Percentiles rank a stretch among this genome's conserved stretches.
Conservation (phyloP, 1,139 yeast species). For the Lodderomyces jiufengensis region DNA sequence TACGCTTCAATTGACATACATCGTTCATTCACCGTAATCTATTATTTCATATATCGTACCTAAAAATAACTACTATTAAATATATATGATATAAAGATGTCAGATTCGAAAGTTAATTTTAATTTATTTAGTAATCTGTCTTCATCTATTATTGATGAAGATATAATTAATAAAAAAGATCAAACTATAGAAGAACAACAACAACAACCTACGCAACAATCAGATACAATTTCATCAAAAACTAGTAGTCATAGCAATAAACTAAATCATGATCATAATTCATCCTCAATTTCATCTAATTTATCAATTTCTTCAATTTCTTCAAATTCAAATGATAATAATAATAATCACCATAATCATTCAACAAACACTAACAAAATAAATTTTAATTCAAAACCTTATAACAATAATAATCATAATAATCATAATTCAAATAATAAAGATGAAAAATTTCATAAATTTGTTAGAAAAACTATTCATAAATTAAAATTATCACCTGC, state of each 20-base stretch:
- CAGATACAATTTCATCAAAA: not conserved
- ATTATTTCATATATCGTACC: too few species aligned
- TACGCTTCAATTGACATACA: too few species aligned
- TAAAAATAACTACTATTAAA: too few species aligned
- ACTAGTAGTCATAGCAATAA: not conserved
- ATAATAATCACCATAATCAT: not conserved
- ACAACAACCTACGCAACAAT: not conserved
- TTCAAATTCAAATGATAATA: not conserved
- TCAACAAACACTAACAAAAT: constrained; percentile 1
- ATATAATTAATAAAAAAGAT: not conserved
- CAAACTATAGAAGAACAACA: too few species aligned
- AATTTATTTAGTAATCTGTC: constrained; percentile 11
- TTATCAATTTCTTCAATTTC: not conserved
- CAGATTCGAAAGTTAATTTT: constrained; percentile 6
- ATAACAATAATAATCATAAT: not conserved
- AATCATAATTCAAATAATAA: constrained; percentile 2
- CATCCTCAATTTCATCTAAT: constrained; percentile 1
- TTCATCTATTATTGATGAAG: constrained; percentile 7
- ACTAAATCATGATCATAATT: not conserved
- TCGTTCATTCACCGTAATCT: too few species aligned
- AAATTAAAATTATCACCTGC: constrained; percentile 12
- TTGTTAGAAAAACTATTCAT: constrained; percentile 11
- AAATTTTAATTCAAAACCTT: not conserved
- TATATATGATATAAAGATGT: constrained; percentile 2
- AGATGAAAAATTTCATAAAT: constrained; percentile 9